phyloP scores from a whole-genome alignment of 495 filamentous ascomycete species.

The Aspergillus asperescens region DNA sequence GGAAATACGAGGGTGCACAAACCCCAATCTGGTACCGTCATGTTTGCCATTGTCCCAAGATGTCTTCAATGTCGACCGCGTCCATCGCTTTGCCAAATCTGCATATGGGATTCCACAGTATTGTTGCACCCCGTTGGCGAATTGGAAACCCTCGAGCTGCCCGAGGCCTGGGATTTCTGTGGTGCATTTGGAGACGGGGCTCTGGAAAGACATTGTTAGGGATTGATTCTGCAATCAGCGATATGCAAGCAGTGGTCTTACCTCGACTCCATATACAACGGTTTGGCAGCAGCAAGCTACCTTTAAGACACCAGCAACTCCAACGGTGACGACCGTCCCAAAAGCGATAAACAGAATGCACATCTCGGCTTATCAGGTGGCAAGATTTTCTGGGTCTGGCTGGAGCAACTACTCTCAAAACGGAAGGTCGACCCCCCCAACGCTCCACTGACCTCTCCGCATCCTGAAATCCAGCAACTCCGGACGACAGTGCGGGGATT shows the following conservation, averaged over 20 bases:
- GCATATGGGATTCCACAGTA: constrained; percentile 32
- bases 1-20: neutral
- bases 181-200: constrained; percentile 21
- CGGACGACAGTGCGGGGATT: too few relatives aligned
- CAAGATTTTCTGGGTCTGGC: too few relatives aligned
- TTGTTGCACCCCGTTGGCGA: constrained; percentile 26
- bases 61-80: constrained; percentile 25
- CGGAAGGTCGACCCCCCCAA: constrained; percentile 19
- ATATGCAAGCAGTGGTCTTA: too few relatives aligned
- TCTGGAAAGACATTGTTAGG: constrained; percentile 30
- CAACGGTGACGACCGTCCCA: too few relatives aligned
- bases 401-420: constrained; percentile 10
- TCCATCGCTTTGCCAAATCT: constrained; percentile 24
- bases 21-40: constrained; percentile 29
- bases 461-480: too few relatives aligned
- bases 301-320: too few relatives aligned
- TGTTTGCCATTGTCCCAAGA: constrained; percentile 19
- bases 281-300: too few relatives aligned
- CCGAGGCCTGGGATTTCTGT: constrained; percentile 20
- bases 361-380: too few relatives aligned
- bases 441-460: neutral
- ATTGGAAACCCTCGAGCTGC: constrained; percentile 23
- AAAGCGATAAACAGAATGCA: too few relatives aligned
- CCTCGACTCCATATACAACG: too few relatives aligned
- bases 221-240: too few relatives aligned